Evolutionary conservation across 1,284 basidiomycete genomes (phyloP), one percentile per base, ranked within the genome.

Genomic region (Ustilago bromivora): DNA sequence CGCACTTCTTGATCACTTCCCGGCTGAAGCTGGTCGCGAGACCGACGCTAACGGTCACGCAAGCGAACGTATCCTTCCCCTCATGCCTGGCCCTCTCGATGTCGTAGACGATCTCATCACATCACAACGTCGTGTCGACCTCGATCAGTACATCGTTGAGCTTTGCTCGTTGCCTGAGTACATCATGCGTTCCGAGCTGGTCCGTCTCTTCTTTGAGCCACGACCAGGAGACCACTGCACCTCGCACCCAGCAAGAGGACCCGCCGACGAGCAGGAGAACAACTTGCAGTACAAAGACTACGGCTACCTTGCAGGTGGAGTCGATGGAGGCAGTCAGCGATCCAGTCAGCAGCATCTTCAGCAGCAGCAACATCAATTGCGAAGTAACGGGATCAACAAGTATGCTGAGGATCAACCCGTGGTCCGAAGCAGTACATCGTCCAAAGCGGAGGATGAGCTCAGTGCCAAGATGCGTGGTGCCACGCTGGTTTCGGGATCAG

Each of bases 31-130:
- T 9, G 71, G 78, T 47, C 66, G 73, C 40, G 76, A 78, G 71
- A 72, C 72, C 7, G 75, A 72, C 34, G 82, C 85, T 1, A 87
- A 87, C 19, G 87, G 87, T 36, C 82, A 86, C 38, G 82, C 86
- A 36, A 87, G 87, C 17, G 89, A 90, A 32, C 90, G 96, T 41
- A 92, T 96, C 66, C 88, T 99, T 49, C 96, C 96, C 0, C 97
- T 91, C 87, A 98, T 98, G 95, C 96, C 96, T 12, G 96, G 96
- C 0, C 96, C 95, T 5, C 90, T 93, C 8, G 85, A 87, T 55
- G 89, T 91, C 28, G 94, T 98, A 41, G 93, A 97, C 87, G 93
- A 95, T 78, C 89, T 91, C 61, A 89, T 98, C 74, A 97, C 95
- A 23, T 91, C 92, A 15, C 91, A 91, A 61, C 90, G 96, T 65